These are phyloP conservation scores for Pseudopyrenochaeta lycopersici DNA, from an alignment of 2,329 filamentous ascomycete genomes.

Conservation along the genomic window DNA sequence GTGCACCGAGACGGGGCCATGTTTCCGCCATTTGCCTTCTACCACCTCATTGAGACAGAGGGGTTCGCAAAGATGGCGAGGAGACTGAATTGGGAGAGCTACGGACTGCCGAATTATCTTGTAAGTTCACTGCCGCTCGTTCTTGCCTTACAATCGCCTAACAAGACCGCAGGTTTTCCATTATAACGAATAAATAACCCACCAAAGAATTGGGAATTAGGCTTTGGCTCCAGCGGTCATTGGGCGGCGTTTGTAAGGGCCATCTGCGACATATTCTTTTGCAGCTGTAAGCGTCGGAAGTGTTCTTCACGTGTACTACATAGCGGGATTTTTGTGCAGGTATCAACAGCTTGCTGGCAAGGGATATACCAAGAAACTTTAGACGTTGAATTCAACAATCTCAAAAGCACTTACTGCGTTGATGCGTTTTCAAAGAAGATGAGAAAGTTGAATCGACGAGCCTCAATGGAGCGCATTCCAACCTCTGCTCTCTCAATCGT, in stretches of 20 bases:
- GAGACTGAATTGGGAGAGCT: conserved; percentile 83
- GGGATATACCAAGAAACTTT: conserved; percentile 7
- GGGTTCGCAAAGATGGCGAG: conserved; percentile 98
- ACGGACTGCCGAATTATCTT: conserved; percentile 95
- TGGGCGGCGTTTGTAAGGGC: conserved; percentile 41
- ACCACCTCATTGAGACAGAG: conserved; percentile 96
- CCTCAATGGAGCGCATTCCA: neutral
- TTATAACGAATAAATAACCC: conserved; percentile 76
- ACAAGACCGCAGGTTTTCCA: conserved; percentile 74
- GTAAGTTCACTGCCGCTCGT: conserved; percentile 60
- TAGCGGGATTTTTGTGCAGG: conserved; percentile 1
- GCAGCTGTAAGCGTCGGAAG: conserved; percentile 1
- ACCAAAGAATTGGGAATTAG: conserved; percentile 1
- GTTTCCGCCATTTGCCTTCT: conserved; percentile 97
- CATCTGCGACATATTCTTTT: conserved; percentile 6
- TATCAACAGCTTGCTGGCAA: conserved; percentile 13
- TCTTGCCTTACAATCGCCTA: neutral
- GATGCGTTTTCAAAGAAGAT: too few relatives aligned
- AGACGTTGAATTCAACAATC: conserved; percentile 5
- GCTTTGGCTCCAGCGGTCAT: conserved; percentile 31
- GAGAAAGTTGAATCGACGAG: neutral
- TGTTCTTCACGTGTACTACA: conserved; percentile 11
- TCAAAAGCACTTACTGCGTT: neutral
- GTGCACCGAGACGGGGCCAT: conserved; percentile 97
- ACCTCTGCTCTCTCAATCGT: too few relatives aligned